phyloP scores from a whole-genome alignment of 345 rosid genomes.

The Gossypium thurberi region DNA sequence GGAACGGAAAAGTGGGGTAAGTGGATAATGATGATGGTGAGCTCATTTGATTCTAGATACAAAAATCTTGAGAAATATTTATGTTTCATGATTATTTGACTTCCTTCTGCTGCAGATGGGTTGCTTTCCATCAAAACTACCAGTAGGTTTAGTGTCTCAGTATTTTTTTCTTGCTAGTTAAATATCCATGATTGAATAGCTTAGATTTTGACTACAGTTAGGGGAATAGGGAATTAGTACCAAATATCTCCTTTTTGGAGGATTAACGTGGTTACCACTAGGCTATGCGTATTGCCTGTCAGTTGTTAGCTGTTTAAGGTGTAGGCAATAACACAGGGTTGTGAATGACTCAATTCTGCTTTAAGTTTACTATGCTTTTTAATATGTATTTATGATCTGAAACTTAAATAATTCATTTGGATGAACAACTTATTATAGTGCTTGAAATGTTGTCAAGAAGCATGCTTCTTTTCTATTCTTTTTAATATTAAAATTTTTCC shows the following conservation, averaged over 20 bases:
- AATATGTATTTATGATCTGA: background rate
- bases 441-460: background rate
- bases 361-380: background rate
- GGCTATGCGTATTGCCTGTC: background rate
- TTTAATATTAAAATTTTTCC: background rate
- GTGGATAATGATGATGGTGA: background rate
- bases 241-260: background rate
- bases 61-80: background rate
- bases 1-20: conserved; percentile 52
- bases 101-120: conserved; percentile 61
- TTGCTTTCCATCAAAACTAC: conserved; percentile 66
- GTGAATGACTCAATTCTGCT: background rate
- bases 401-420: background rate
- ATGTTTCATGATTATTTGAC: conserved; percentile 13
- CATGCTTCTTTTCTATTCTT: background rate
- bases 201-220: background rate
- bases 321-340: background rate
- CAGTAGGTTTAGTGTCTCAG: conserved; percentile 34
- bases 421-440: background rate
- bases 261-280: background rate
- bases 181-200: background rate
- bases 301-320: background rate
- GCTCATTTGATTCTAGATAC: background rate
- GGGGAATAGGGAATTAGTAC: background rate
- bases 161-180: background rate